Conservation (phyloP, 208 protist species). For the Crithidia brevicula region DNA sequence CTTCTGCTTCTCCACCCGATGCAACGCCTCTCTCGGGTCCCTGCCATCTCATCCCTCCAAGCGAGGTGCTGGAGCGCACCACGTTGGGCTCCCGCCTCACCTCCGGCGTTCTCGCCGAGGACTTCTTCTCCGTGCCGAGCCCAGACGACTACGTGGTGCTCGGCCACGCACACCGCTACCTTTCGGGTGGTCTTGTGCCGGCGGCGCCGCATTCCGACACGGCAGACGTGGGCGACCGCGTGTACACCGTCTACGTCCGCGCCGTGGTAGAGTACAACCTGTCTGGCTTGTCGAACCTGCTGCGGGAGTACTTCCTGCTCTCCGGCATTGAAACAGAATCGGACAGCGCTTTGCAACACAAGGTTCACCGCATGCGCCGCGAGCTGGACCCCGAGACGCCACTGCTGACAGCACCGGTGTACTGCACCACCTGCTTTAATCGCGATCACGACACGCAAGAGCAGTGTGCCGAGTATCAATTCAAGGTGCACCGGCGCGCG, state of each 20-base stretch:
- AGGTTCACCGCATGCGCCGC: conserved; percentile 82
- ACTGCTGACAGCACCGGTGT: conserved; percentile 59
- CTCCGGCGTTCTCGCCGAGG: conserved; percentile 57
- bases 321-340: conserved; percentile 60
- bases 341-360: conserved; percentile 84
- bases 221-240: conserved; percentile 56
- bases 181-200: conserved; percentile 50
- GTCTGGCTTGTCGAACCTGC: conserved; percentile 59
- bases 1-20: too few relatives aligned
- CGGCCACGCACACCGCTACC: conserved; percentile 65
- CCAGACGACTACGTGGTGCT: conserved; percentile 72
- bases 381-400: conserved; percentile 80
- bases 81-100: conserved; percentile 67
- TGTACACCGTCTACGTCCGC: conserved; percentile 78
- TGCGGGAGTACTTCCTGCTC: conserved; percentile 88
- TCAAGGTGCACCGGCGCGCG: conserved; percentile 46
- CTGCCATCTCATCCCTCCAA: conserved; percentile 20
- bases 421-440: conserved; percentile 79
- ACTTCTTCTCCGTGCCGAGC: conserved; percentile 67
- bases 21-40: too few relatives aligned
- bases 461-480: conserved; percentile 79
- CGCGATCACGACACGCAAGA: conserved; percentile 70
- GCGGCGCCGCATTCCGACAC: conserved; percentile 50
- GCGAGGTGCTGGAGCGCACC: conserved; percentile 54
- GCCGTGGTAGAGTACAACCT: conserved; percentile 65